Evolutionary conservation across 2,329 filamentous ascomycete species (phyloP).

Genomic region (Coniella vitis): DNA sequence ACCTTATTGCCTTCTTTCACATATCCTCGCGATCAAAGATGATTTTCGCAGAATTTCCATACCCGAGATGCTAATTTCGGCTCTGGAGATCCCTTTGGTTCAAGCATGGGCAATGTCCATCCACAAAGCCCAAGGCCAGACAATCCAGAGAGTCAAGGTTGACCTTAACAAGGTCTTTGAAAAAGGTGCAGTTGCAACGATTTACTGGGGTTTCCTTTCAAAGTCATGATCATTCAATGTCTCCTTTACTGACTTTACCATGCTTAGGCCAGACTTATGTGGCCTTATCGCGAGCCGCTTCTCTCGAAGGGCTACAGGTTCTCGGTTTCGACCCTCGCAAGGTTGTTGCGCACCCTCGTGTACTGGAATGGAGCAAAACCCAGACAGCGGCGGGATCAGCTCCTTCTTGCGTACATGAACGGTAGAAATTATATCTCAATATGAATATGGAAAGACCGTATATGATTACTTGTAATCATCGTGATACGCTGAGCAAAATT

Average conservation of each 20-base stretch:
- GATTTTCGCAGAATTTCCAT: no score
- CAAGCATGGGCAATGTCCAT: constrained; percentile 14
- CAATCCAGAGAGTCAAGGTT: constrained; percentile 12
- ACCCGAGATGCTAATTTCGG: no score
- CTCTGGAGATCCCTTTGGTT: constrained; percentile 4
- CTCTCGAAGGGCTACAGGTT: constrained; percentile 10
- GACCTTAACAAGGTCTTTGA: constrained; percentile 12
- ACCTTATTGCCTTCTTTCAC: no score
- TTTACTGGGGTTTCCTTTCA: no score
- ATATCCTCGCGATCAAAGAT: no score
- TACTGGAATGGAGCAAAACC: constrained; percentile 6
- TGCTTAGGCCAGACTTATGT: constrained; percentile 12
- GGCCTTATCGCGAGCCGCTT: constrained; percentile 10
- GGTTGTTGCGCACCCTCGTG: constrained; percentile 9
- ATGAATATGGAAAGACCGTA: no score
- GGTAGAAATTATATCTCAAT: no score
- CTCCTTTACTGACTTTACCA: neutral
- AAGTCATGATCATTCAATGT: no score
- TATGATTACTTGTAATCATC: no score
- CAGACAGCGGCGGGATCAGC: neutral
- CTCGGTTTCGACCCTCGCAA: constrained; percentile 10
- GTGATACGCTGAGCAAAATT: no score
- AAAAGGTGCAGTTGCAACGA: neutral
- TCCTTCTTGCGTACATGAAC: neutral
- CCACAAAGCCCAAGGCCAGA: constrained; percentile 16